Base-by-base conservation (phyloP, 345 rosid species). In the Firmiana major region DNA sequence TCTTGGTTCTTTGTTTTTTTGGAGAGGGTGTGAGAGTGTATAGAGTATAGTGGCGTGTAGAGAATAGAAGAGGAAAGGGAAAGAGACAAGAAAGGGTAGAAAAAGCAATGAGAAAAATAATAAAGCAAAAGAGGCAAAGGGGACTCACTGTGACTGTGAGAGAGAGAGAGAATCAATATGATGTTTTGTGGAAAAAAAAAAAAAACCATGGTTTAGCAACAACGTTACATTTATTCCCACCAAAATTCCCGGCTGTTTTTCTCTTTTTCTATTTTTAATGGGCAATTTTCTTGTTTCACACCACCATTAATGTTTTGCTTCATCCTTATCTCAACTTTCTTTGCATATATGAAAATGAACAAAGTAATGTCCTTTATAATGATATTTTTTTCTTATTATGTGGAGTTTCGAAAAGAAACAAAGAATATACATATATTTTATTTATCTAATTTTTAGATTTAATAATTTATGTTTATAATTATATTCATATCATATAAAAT, bases 171-270 rank as follows among this genome's bases (percentile, higher is more conserved):
- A 12, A 9, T 4, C 13, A 62, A 1, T 26, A 26, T 15, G n/a
- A 66, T 68, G 72, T 45, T 36, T 36, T 2, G 6, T 36, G 0
- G 40, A 5, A 5, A 36, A 36, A 36, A 5, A 36, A 36, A 36
- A 46, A 48, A 48, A 0, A 15, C 6, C 5, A 51, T 51, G 48
- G 71, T 48, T 48, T 26, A 9, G 58, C 58, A 77, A 54, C 79
- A 38, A 64, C 71, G 9, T 15, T 43, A 78, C 82, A 81, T 66
- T 75, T 59, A 78, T 80, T 79, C 79, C 74, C 17, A 71, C 75
- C 75, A 70, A 74, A 45, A 76, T 81, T 71, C 84, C 45, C 63
- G n/a, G 12, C 22, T 24, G 13, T 16, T 49, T 15, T 31, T 28
- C 31, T 71, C 10, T 49, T 51, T 49, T 13, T 70, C 9, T 26